Conservation (phyloP, 208 protist species). For the Wallacemonas rigidus region DNA sequence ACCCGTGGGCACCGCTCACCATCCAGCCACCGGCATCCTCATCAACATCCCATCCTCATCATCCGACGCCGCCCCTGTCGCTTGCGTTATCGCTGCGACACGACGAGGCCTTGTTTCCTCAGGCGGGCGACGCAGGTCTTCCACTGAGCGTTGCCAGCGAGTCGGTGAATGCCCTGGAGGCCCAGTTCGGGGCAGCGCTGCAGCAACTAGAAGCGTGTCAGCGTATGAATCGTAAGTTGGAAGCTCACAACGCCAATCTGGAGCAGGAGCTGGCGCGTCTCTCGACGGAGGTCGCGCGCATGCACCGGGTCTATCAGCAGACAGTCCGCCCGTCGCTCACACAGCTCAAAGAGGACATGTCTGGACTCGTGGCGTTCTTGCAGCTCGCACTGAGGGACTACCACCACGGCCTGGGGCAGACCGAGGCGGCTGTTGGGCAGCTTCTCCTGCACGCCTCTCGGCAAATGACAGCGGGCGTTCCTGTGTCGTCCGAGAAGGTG, state of each 20-base stretch:
- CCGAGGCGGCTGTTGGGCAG: conserved; percentile 27
- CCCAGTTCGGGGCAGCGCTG: conserved; percentile 39
- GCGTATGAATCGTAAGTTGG: conserved; percentile 32
- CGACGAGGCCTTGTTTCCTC: too few relatives aligned
- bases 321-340: background rate
- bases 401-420: conserved; percentile 23
- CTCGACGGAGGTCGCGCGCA: background rate
- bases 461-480: background rate
- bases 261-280: conserved; percentile 27
- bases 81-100: too few relatives aligned
- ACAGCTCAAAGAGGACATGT: conserved; percentile 35
- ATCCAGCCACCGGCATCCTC: too few relatives aligned
- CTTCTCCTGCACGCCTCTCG: conserved; percentile 17
- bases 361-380: conserved; percentile 37
- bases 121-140: background rate
- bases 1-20: too few relatives aligned
- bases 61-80: too few relatives aligned
- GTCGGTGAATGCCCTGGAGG: conserved; percentile 45
- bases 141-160: conserved; percentile 34
- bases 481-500: background rate
- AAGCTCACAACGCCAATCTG: conserved; percentile 41
- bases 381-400: conserved; percentile 47
- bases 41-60: too few relatives aligned
- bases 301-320: background rate
- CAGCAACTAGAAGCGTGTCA: conserved; percentile 38